phyloP scores from a whole-genome alignment of 2,329 filamentous ascomycete species.

The Neonectria faginata region DNA sequence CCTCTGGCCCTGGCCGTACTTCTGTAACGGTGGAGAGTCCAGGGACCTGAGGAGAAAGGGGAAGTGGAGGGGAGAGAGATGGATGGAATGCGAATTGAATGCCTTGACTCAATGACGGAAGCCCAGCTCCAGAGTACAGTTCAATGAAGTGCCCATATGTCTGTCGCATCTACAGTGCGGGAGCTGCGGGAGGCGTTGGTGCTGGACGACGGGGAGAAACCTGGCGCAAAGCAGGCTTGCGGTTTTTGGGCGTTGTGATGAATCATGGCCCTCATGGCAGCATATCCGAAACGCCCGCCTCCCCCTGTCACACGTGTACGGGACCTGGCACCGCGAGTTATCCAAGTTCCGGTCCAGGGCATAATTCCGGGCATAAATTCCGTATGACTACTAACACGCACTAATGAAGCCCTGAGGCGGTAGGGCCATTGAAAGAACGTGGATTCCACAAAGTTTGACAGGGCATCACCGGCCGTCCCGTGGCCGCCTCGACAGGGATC shows the following conservation, averaged over 20 bases:
- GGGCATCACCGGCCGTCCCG: conserved; percentile 17
- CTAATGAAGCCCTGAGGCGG: neutral
- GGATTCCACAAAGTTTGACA: conserved; percentile 1
- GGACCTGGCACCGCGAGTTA: conserved; percentile 13
- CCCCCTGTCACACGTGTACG: conserved; percentile 42
- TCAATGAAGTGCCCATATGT: conserved; percentile 14
- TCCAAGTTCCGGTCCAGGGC: conserved; percentile 5
- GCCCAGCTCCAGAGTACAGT: neutral
- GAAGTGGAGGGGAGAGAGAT: conserved; percentile 15
- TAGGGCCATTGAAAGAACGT: neutral
- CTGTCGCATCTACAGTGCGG: conserved; percentile 25
- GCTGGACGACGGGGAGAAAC: conserved; percentile 7
- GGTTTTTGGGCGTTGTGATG: neutral
- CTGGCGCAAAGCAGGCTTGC: neutral
- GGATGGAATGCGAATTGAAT: conserved; percentile 15
- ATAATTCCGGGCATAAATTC: conserved; percentile 27
- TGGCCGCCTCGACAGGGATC: conserved; percentile 14
- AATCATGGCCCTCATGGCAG: conserved; percentile 14
- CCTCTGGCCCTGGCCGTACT: conserved; percentile 39
- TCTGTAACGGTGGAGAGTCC: conserved; percentile 34
- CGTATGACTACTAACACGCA: neutral
- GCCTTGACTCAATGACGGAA: conserved; percentile 13
- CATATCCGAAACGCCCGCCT: conserved; percentile 38
- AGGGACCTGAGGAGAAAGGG: conserved; percentile 36
- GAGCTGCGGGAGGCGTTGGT: conserved; percentile 23